Conservation (phyloP, 495 filamentous ascomycete genomes). For the Penicillium cataractarum region DNA sequence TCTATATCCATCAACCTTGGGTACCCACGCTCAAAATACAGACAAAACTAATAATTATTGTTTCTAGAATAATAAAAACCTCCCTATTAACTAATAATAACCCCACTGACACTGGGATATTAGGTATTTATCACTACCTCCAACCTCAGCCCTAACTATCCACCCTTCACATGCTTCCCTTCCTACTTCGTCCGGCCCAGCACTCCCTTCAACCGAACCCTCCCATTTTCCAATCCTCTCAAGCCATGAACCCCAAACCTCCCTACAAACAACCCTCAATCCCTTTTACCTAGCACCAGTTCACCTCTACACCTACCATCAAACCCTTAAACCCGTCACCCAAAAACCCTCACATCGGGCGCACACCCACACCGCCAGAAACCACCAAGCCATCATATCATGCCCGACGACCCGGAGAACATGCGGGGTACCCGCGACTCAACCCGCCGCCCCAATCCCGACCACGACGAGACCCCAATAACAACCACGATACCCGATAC, state of each 20-base stretch:
- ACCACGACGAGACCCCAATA: not conserved
- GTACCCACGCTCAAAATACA: too few species aligned
- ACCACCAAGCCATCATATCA: constrained; percentile 5
- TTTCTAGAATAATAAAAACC: not conserved
- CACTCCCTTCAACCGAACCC: constrained; percentile 14
- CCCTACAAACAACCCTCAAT: not conserved
- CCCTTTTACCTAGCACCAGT: not conserved
- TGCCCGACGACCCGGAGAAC: constrained; percentile 25
- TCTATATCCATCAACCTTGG: too few species aligned
- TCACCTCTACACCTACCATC: too few species aligned
- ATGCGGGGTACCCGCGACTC: constrained; percentile 27
- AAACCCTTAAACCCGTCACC: too few species aligned
- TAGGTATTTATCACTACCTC: too few species aligned
- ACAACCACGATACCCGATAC: not conserved
- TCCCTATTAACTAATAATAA: not conserved
- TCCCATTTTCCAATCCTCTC: not conserved
- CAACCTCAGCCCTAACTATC: not conserved
- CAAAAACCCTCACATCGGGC: not conserved
- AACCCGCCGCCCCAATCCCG: constrained; percentile 6
- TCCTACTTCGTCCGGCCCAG: constrained; percentile 24
- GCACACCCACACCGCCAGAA: constrained; percentile 1
- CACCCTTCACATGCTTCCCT: constrained; percentile 29
- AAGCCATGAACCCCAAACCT: not conserved
- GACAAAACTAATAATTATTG: too few species aligned
- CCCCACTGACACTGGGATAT: too few species aligned